Base-by-base conservation (phyloP, 805 yeast species). In the Helenozyma baotianmanensis region DNA sequence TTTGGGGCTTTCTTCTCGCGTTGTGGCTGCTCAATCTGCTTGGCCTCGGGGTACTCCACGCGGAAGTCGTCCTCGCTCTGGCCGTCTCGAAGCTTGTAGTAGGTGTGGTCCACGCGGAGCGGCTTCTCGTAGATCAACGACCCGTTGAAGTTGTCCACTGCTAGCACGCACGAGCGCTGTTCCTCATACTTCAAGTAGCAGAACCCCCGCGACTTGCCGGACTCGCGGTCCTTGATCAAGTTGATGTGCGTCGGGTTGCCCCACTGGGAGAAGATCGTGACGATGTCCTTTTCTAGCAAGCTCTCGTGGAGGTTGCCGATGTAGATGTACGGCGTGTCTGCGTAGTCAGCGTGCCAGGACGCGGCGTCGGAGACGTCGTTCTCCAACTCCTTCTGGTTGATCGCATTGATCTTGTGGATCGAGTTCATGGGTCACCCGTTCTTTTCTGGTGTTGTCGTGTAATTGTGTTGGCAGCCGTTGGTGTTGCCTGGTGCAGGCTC, bases 321-420 rank as follows among this genome's bases (percentile, higher is more conserved):
- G 49, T 67, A 83, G 1, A 89, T 66, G 51, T 80, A 87, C 1
- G 90, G 78, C 1, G 90, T 74, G 42, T 87, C 89, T 15, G 62
- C 62, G 51, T 79, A 87, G 44, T 89, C 95, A 39, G 76, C 70
- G 54, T 90, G 97, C 97, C 97, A 90, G 5, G 96, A 87, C 1
- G 82, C 85, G 4, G 65, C 58, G 22, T 71, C 67, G 0, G 81
- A 56, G 1, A 78, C 71, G 10, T 80, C 78, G 6, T 60, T 59
- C n/a, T 70, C 72, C 12, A 88, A 64, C 50, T 89, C 97, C 36
- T 64, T 68, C 35, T 78, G 75, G 50, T 78, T 87, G 31, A 84
- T 70, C 27, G 62, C 62, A 43, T 76, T 70, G 15, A 81, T 76
- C 27, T 60, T 60, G 31, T 53, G 56, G 26, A 66, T 63, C 3